Evolutionary conservation across 306 rosid species (phyloP), one percentile per base, ranked within the genome.

Genomic region (Aeschynomene evenia): DNA sequence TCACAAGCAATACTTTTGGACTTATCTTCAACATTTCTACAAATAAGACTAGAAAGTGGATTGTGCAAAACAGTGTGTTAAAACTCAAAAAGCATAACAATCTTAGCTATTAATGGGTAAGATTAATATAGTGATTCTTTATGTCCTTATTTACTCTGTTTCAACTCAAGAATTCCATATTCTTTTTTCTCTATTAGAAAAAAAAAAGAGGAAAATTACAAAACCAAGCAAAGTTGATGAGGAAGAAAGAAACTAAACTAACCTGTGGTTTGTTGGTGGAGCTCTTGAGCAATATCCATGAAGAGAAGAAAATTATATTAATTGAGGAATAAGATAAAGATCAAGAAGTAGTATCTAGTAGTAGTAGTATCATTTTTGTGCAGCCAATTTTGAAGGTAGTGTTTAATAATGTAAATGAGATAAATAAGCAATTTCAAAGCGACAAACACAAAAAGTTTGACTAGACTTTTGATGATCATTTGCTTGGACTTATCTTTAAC

Each of bases 231-330:
- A 39, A 36, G 23, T 29, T 59, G 45, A 49, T 63, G 71, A 65
- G n/a, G n/a, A n/a, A n/a, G n/a, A n/a, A n/a, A n/a, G n/a, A n/a
- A n/a, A n/a, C n/a, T n/a, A n/a, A 50, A 52, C 82, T 74, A 62
- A 85, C 87, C 90, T 74, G 68, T 31, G 28, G 71, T 46, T 63
- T 82, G 86, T n/a, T 29, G 76, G 45, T 61, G 86, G 74, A 62
- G 63, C 68, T 84, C 86, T 65, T 66, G 84, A 71, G 58, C 60
- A 8, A 50, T 52, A 76, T 80, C 87, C 92, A 77, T 87, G 56
- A 16, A 42, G 5, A 14, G 23, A 11, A 37, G 8, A 14, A 28
- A 4, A 3, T 28, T 28, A 28, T 28, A 28, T 3, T 42, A 43
- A n/a, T n/a, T n/a, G 73, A 28, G n/a, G 16, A 9, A 24, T 9